Evolutionary conservation across 2,329 filamentous ascomycete genomes (phyloP), one percentile per base, ranked within the genome.

Genomic region (Sclerotinia glacialis): DNA sequence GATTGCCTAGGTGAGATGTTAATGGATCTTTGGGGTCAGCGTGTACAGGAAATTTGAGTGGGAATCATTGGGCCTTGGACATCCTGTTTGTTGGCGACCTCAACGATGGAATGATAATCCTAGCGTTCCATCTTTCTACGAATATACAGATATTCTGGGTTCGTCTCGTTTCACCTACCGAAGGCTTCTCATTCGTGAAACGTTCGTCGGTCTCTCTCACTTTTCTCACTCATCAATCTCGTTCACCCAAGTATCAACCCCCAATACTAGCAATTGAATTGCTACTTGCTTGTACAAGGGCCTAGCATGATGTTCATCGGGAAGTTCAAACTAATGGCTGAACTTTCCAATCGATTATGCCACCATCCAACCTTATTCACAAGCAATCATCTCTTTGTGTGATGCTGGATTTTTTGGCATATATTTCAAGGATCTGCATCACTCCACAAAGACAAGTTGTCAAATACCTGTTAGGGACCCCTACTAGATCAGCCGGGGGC

Each of bases 231-330:
- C 5, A 40, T 16, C 4, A 6, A 16, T 1, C 37, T 40, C 4
- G 12, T 40, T 12, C 12, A 1, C 14, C 0, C 16, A 40, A 5
- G 12, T 1, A 0, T 14, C 9, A 21, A 9, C 8, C 1, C 5
- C 6, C 16, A 46, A 46, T 21, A 11, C 6, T 46, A n/a, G 21
- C 44, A 46, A 46, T n/a, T n/a, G 2, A 21, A 1, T 40, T 40
- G 12, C 14, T 40, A 16, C 37, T 40, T 40, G 14, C 37, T 40
- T 4, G 37, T 40, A 14, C 14, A 14, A 40, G 14, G 37, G 6
- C 37, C 37, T 5, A 40, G 12, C 37, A 40, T 5, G 14, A 40
- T 40, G 37, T 6, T 40, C 12, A 40, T 40, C 37, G 14, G 37
- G 1, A 16, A 40, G 12, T 40, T 40, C 12, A 18, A 52, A 11